Evolutionary conservation across 495 filamentous ascomycete species (phyloP), one percentile per base, ranked within the genome.

Genomic region (Tuber aestivum): DNA sequence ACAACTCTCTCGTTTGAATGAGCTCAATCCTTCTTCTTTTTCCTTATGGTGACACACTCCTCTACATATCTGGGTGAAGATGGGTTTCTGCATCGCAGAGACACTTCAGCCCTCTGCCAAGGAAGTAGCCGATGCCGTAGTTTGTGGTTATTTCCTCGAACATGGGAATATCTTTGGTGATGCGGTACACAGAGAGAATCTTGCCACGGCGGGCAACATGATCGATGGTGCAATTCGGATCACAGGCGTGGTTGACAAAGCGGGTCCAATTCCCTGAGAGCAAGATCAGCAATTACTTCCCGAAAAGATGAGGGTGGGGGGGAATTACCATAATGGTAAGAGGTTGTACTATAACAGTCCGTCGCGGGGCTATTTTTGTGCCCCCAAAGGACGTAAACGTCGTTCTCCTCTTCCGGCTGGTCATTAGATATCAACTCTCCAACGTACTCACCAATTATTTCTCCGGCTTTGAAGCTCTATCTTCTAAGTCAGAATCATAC

Each of bases 121-220:
- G 7, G 69, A 82, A 83, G 73, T 83, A 83, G 37, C 21, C 32
- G 16, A 18, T 4, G n/a, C 81, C 81, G 27, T 83, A 83, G 69
- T 69, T 65, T 18, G 76, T 41, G 27, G 79, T 83, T 41, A 83
- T 48, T 42, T 83, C 79, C 41, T 83, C 75, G 40, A 83, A 82
- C 38, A 75, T 80, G 35, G 41, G 41, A 56, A 83, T 79, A 6
- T 70, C 48, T 41, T n/a, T 44, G 21, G 4, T 32, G 0, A 77
- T 27, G 20, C 50, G 44, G 61, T 44, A 79, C 27, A 79, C 65
- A 16, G 78, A 71, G 21, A 75, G 44, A 35, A 42, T 65, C 48
- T 72, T 79, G 9, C 78, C 78, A 27, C 72, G 48, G 50, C 72
- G 75, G 8, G 20, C 23, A 41, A 70, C 38, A 42, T 75, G 77